Evolutionary conservation across 1,284 basidiomycete species (phyloP).

Genomic region (Heliocybe sulcata): DNA sequence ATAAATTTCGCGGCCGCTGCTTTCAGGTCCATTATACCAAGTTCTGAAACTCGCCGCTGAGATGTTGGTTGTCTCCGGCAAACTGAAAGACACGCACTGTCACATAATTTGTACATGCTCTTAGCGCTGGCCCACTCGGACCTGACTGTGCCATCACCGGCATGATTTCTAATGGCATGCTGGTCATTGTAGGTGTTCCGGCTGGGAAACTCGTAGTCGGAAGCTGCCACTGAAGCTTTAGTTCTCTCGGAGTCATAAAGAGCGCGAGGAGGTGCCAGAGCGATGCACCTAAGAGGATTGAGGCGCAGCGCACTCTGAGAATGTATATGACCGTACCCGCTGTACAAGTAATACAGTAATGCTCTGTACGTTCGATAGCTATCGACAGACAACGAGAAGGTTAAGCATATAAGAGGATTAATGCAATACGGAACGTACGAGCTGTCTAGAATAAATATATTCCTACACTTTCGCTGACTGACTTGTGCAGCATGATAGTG

Average conservation of each 20-base stretch:
- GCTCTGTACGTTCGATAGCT: not conserved
- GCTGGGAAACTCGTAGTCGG: not conserved
- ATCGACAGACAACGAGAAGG: not conserved
- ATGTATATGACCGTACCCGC: not conserved
- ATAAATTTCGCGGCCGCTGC: not conserved
- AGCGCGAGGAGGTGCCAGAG: not conserved
- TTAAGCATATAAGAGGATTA: too few species aligned
- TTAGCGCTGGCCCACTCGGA: not conserved
- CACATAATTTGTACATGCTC: not conserved
- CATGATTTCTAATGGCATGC: not conserved
- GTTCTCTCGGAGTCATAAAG: not conserved
- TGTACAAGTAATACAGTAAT: not conserved
- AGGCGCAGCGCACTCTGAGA: not conserved
- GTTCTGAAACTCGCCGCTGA: not conserved
- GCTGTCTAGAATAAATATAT: too few species aligned
- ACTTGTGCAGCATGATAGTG: too few species aligned
- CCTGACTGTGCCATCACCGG: not conserved
- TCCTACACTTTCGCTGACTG: too few species aligned
- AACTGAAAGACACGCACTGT: not conserved
- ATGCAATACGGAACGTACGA: too few species aligned
- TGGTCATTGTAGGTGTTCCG: not conserved
- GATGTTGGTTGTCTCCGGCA: too few species aligned
- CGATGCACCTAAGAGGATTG: not conserved
- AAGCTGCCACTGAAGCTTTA: not conserved
- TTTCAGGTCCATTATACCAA: not conserved